Percentiles rank a stretch among this genome's conserved stretches.
These are phyloP conservation scores for Arabis hirsuta DNA, from an alignment of 345 rosid species.

Conservation along the genomic window DNA sequence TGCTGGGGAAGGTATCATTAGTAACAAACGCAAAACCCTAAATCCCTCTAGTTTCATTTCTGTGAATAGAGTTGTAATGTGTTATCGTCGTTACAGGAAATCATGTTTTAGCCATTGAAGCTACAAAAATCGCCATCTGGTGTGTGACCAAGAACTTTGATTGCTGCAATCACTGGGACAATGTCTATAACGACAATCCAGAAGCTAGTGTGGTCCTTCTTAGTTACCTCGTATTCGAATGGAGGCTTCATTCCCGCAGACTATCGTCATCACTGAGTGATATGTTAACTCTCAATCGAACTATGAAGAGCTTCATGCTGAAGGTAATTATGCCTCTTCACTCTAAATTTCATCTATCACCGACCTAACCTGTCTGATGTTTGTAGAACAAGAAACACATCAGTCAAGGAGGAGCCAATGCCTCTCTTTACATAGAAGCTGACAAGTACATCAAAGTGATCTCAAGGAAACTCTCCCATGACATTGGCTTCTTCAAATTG, in stretches of 20 bases:
- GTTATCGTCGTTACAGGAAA: neutral
- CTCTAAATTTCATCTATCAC: neutral
- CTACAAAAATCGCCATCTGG: no score
- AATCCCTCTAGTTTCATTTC: neutral
- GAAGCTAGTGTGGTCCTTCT: no score
- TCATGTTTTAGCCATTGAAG: no score
- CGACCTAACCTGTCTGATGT: neutral
- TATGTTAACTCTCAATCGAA: no score
- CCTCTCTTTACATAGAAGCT: constrained; percentile 41
- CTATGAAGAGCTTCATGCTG: no score
- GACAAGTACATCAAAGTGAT: constrained; percentile 54
- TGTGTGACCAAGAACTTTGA: no score
- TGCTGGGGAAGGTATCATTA: constrained; percentile 36
- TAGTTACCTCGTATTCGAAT: constrained; percentile 17
- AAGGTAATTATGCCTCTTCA: no score
- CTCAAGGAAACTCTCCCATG: constrained; percentile 39
- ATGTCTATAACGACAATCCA: no score
- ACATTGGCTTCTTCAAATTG: constrained; percentile 1
- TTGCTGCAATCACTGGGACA: no score
- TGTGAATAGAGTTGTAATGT: neutral
- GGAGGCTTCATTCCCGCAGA: no score
- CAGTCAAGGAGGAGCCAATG: constrained; percentile 38
- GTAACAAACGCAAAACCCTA: neutral
- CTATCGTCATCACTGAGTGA: no score
- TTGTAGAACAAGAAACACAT: constrained; percentile 57